Evolutionary conservation across 177 flowering plant species (phyloP).

Genomic region (Vitis hybrid): DNA sequence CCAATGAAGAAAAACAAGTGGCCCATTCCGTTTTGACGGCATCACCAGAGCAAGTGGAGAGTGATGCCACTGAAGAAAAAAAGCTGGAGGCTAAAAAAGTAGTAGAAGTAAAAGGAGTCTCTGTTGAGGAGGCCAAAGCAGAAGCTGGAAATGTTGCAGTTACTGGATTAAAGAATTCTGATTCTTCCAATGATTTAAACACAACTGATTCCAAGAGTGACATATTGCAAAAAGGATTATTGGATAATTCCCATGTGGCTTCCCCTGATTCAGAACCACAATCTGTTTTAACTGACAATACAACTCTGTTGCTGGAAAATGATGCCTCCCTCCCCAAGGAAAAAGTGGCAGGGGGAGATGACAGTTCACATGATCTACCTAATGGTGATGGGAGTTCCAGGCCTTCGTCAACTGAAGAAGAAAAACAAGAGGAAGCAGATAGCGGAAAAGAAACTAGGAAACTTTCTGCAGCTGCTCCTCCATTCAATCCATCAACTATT

Average conservation of each 20-base stretch:
- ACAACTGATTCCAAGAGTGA: conserved; percentile 18
- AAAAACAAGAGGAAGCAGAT: conserved; percentile 53
- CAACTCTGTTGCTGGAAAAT: conserved; percentile 14
- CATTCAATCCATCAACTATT: conserved; percentile 70
- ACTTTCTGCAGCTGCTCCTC: conserved; percentile 92
- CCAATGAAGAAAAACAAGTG: conserved; percentile 14
- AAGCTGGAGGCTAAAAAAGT: conserved; percentile 9
- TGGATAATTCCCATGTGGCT: conserved; percentile 11
- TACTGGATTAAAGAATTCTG: conserved; percentile 19
- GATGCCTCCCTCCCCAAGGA: conserved; percentile 18
- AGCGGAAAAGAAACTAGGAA: conserved; percentile 66
- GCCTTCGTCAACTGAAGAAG: conserved; percentile 33
- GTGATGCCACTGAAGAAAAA: neutral
- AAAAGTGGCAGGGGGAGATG: conserved; percentile 21
- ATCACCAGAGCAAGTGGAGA: conserved; percentile 11
- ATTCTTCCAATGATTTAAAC: conserved; percentile 20
- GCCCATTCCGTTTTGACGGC: conserved; percentile 10
- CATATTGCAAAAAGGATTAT: conserved; percentile 10
- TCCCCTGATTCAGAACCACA: conserved; percentile 26
- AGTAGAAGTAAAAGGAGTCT: conserved; percentile 4
- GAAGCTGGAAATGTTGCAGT: conserved; percentile 15
- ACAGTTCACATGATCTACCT: conserved; percentile 14
- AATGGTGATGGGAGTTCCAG: conserved; percentile 26
- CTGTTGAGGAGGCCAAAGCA: conserved; percentile 17
- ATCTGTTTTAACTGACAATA: conserved; percentile 22